phyloP scores from a whole-genome alignment of 2,329 filamentous ascomycete species.

The Keithomyces neogunnii region DNA sequence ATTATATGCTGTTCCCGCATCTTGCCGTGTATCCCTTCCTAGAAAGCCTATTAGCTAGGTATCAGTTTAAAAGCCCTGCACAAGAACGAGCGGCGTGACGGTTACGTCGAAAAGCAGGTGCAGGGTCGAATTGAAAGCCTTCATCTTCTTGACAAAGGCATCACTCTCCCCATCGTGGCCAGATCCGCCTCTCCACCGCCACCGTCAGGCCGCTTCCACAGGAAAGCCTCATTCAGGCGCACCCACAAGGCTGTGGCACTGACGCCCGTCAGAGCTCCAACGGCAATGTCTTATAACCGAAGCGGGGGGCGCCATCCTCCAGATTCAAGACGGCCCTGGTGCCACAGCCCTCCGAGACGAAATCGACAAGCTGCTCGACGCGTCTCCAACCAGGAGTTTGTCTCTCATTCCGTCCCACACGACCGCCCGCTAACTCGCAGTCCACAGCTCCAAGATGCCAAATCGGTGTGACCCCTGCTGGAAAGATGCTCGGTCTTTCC shows the following conservation, averaged over 20 bases:
- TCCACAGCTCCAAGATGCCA: constrained; percentile 7
- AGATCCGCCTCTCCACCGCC: no score
- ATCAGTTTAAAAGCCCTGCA: no score
- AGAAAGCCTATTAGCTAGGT: no score
- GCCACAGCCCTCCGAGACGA: not conserved
- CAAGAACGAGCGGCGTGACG: no score
- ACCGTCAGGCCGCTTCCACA: no score
- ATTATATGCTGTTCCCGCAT: no score
- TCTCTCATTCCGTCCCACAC: not conserved
- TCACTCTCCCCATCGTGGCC: no score
- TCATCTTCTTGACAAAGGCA: no score
- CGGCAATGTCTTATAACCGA: constrained; percentile 4
- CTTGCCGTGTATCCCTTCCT: no score
- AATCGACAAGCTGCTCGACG: not conserved
- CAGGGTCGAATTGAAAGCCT: no score
- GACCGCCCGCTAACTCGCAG: not conserved
- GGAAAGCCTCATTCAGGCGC: not conserved
- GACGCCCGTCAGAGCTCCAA: not conserved
- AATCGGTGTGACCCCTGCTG: constrained; percentile 8
- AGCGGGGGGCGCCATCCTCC: not conserved
- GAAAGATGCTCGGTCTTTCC: constrained; percentile 8
- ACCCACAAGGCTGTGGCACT: not conserved
- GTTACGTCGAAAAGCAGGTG: no score
- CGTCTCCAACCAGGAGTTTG: not conserved
- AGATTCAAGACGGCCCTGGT: not conserved